phyloP scores from a whole-genome alignment of 768 basidiomycete genomes.

The Rhizopogon roseolus region DNA sequence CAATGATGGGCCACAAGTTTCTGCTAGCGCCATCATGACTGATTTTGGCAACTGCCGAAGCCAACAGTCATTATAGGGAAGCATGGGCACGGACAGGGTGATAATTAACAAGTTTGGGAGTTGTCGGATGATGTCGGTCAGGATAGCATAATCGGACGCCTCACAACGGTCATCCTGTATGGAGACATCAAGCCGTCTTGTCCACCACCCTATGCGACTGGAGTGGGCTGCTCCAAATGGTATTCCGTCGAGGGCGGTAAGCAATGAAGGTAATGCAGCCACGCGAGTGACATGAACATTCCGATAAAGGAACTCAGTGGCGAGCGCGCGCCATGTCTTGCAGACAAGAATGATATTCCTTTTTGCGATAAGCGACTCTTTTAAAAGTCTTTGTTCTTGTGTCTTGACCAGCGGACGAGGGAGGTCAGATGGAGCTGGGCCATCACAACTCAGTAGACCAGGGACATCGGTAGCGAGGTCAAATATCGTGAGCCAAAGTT shows the following conservation, averaged over 20 bases:
- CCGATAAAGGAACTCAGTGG: slow-evolving; percentile 17
- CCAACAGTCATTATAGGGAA: slow-evolving; percentile 20
- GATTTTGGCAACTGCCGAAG: slow-evolving; percentile 19
- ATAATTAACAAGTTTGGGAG: slow-evolving; percentile 20
- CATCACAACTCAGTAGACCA: slow-evolving; percentile 8
- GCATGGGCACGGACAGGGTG: slow-evolving; percentile 22
- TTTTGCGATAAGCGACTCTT: slow-evolving; percentile 18
- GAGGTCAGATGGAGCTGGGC: slow-evolving; percentile 11
- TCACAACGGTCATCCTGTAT: slow-evolving; percentile 22
- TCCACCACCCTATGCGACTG: slow-evolving; percentile 19
- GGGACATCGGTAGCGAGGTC: slow-evolving; percentile 11
- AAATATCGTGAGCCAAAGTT: slow-evolving; percentile 25
- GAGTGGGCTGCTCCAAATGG: slow-evolving; percentile 2
- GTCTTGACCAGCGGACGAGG: slow-evolving; percentile 13
- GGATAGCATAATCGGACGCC: slow-evolving; percentile 14
- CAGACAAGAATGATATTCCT: slow-evolving; percentile 19
- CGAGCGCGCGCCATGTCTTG: slow-evolving; percentile 17
- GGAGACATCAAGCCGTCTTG: slow-evolving; percentile 20
- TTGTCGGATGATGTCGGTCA: slow-evolving; percentile 19
- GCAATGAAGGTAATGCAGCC: slow-evolving; percentile 10
- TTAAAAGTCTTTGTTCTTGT: slow-evolving; percentile 11
- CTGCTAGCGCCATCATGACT: slow-evolving; percentile 16
- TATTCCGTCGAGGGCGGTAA: slow-evolving; percentile 9
- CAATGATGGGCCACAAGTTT: slow-evolving; percentile 21
- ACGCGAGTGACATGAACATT: slow-evolving; percentile 17